Evolutionary conservation across 2,329 filamentous ascomycete species (phyloP).

Genomic region (Parastagonospora avenae): DNA sequence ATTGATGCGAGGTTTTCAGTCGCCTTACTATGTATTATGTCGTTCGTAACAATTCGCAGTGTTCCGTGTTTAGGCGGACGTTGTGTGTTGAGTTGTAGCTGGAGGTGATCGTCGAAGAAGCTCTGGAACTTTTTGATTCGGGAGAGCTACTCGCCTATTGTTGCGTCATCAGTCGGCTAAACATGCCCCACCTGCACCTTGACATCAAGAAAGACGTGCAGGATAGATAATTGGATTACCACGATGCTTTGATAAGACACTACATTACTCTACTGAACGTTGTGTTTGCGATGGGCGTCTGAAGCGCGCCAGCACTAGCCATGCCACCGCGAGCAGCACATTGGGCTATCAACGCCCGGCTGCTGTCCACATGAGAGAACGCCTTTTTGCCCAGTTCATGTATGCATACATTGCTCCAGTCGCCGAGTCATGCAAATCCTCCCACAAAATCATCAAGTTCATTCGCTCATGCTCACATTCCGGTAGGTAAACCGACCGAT

Average conservation of each 20-base stretch:
- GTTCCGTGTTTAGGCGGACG: not conserved
- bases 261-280: constrained; percentile 32
- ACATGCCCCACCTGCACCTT: constrained; percentile 12
- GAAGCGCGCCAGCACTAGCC: constrained; percentile 18
- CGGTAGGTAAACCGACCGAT: constrained; percentile 26
- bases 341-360: constrained; percentile 11
- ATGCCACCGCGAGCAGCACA: constrained; percentile 10
- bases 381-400: constrained; percentile 34
- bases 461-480: constrained; percentile 44
- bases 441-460: constrained; percentile 43
- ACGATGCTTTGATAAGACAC: constrained; percentile 33
- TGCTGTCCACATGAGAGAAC: constrained; percentile 33
- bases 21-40: not conserved
- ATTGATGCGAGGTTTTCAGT: not conserved
- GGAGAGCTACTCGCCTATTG: constrained; percentile 25
- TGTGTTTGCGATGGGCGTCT: constrained; percentile 11
- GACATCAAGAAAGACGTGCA: not conserved
- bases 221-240: constrained; percentile 9
- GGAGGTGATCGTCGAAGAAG: not conserved
- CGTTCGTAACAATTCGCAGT: not conserved
- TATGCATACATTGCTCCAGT: constrained; percentile 42
- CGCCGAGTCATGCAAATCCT: constrained; percentile 45
- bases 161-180: constrained; percentile 28
- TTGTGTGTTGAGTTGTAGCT: constrained; percentile 1
- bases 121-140: constrained; percentile 27